Evolutionary conservation across 768 basidiomycete genomes (phyloP).

Genomic region (Tylopilus sp.): DNA sequence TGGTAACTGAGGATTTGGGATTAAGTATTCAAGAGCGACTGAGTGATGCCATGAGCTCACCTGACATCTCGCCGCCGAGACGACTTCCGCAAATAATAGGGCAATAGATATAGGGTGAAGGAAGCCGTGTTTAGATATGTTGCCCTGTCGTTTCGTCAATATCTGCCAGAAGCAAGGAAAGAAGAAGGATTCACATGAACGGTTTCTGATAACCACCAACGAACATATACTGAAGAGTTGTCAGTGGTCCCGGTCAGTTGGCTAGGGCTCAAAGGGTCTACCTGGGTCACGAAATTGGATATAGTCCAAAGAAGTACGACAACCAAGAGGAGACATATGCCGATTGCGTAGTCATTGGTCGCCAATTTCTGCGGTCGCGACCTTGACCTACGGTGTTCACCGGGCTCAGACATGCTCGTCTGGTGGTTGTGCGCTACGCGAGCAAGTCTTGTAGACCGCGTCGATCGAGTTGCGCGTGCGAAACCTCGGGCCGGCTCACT

Average conservation of each 20-base stretch:
- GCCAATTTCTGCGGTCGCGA: slow-evolving; percentile 3
- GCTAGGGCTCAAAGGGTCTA: slow-evolving; percentile 25
- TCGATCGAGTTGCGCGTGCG: slow-evolving; percentile 7
- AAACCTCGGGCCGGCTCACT: background rate
- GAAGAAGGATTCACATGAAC: slow-evolving; percentile 59
- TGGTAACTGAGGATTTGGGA: slow-evolving; percentile 21
- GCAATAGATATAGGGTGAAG: slow-evolving; percentile 81
- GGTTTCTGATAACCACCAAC: slow-evolving; percentile 83
- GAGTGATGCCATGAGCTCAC: slow-evolving; percentile 5
- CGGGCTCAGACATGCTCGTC: slow-evolving; percentile 18
- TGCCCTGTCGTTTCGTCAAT: slow-evolving; percentile 43
- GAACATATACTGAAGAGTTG: slow-evolving; percentile 42
- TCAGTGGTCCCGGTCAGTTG: slow-evolving; percentile 1
- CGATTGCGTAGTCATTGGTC: slow-evolving; percentile 44
- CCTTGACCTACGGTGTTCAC: slow-evolving; percentile 14
- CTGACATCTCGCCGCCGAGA: slow-evolving; percentile 2
- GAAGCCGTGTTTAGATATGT: slow-evolving; percentile 91
- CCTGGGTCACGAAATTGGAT: slow-evolving; percentile 87
- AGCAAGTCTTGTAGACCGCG: background rate
- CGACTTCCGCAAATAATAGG: slow-evolving; percentile 42
- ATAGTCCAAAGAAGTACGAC: slow-evolving; percentile 88
- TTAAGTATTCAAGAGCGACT: background rate
- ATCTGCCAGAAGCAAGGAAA: background rate
- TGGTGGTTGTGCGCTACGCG: background rate
- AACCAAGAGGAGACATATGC: slow-evolving; percentile 64